phyloP scores from a whole-genome alignment of 106 monocot species.

The Allium fistulosum region DNA sequence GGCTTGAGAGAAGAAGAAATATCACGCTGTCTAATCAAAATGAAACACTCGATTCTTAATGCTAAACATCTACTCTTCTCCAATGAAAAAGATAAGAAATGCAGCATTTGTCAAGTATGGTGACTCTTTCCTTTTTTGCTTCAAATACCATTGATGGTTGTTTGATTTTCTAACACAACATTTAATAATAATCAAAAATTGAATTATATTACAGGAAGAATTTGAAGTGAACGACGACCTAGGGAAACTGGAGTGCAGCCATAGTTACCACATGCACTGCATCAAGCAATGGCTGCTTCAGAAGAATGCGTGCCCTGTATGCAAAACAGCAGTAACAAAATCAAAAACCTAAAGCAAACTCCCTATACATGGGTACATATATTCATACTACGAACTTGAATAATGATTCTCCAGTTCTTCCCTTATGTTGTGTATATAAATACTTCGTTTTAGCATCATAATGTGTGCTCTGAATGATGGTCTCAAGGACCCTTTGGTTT shows the following conservation, averaged over 20 bases:
- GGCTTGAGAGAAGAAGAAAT: conserved; percentile 95
- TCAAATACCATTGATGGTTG: not conserved
- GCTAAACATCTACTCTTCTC: conserved; percentile 21
- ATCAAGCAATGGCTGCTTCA: conserved; percentile 88
- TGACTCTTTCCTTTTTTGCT: not conserved
- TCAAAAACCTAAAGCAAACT: conserved; percentile 8
- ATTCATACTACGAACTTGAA: no score
- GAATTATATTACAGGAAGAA: conserved; percentile 59
- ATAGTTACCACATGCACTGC: conserved; percentile 75
- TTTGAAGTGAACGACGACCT: conserved; percentile 73
- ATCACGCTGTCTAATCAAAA: conserved; percentile 38
- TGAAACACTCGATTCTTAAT: conserved; percentile 37
- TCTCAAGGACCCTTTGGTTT: no score
- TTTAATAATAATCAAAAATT: no score
- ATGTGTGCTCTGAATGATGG: no score
- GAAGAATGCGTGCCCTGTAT: conserved; percentile 93
- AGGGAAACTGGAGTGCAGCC: conserved; percentile 74
- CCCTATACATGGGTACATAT: not conserved
- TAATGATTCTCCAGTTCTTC: no score
- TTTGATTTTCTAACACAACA: not conserved
- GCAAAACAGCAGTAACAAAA: conserved; percentile 62
- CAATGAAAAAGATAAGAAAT: conserved; percentile 56
- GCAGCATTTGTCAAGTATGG: conserved; percentile 90
- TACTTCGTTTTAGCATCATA: no score
- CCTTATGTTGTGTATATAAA: no score